phyloP scores from a whole-genome alignment of 495 filamentous ascomycete genomes.

The Amniculicola lignicola region DNA sequence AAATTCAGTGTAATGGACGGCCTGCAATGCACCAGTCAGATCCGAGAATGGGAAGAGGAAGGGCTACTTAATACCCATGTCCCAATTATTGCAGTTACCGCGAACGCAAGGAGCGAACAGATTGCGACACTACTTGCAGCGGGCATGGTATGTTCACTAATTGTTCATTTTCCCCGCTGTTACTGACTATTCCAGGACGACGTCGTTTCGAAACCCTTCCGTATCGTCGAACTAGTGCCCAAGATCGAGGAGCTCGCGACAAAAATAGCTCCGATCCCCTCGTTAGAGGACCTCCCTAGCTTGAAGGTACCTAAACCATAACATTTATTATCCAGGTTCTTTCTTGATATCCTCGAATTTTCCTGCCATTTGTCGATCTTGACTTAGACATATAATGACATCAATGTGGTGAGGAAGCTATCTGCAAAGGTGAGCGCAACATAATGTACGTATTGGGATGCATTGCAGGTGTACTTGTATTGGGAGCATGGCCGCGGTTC shows the following conservation, averaged over 20 bases:
- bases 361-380: no score
- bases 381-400: no score
- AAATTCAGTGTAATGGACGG: conserved; percentile 63
- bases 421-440: no score
- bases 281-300: no score
- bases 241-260: conserved; percentile 53
- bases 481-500: no score
- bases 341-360: no score
- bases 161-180: not conserved
- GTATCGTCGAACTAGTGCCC: conserved; percentile 64
- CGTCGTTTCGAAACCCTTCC: conserved; percentile 78
- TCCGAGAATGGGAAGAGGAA: conserved; percentile 58
- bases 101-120: conserved; percentile 69
- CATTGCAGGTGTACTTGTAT: no score
- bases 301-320: no score
- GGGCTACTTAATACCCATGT: conserved; percentile 55
- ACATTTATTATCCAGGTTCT: no score
- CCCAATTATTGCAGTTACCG: conserved; percentile 74
- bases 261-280: no score
- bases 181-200: conserved; percentile 55
- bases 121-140: conserved; percentile 60
- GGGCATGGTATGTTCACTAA: conserved; percentile 58
- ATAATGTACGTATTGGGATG: no score
- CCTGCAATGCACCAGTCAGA: conserved; percentile 61
- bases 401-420: no score